These are phyloP conservation scores for Epichloe scottii DNA, from an alignment of 2,329 filamentous ascomycete genomes.

Conservation along the genomic window DNA sequence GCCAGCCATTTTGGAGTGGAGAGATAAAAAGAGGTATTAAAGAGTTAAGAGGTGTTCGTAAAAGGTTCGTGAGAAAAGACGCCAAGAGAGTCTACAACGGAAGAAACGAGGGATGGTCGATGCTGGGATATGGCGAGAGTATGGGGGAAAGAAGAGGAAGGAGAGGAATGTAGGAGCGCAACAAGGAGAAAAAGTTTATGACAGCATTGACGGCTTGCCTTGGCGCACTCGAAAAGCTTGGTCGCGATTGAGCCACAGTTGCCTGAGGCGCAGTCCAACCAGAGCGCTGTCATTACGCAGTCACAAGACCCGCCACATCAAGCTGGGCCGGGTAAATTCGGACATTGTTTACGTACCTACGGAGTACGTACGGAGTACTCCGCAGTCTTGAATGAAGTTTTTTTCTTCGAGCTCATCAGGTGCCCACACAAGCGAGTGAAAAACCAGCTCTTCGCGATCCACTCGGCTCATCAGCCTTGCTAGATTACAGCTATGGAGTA, in stretches of 20 bases:
- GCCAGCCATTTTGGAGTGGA: constrained; percentile 30
- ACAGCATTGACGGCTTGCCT: constrained; percentile 23
- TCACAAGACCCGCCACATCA: constrained; percentile 8
- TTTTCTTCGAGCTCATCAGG: no score
- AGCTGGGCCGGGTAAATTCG: constrained; percentile 23
- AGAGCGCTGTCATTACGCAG: constrained; percentile 20
- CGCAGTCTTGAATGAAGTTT: neutral
- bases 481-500: no score
- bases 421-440: no score
- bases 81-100: neutral
- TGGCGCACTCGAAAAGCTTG: constrained; percentile 1
- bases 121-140: constrained; percentile 4
- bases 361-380: neutral
- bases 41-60: constrained; percentile 5
- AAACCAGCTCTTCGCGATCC: neutral
- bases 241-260: constrained; percentile 18
- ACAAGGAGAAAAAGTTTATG: constrained; percentile 21
- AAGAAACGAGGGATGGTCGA: constrained; percentile 6
- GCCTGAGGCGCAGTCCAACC: constrained; percentile 26
- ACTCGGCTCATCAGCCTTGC: neutral
- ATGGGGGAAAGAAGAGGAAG: constrained; percentile 10
- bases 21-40: constrained; percentile 5
- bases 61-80: constrained; percentile 5
- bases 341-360: constrained; percentile 5
- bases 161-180: constrained; percentile 8